Evolutionary conservation across 495 filamentous ascomycete species (phyloP).

Genomic region (Tuber magnatum): DNA sequence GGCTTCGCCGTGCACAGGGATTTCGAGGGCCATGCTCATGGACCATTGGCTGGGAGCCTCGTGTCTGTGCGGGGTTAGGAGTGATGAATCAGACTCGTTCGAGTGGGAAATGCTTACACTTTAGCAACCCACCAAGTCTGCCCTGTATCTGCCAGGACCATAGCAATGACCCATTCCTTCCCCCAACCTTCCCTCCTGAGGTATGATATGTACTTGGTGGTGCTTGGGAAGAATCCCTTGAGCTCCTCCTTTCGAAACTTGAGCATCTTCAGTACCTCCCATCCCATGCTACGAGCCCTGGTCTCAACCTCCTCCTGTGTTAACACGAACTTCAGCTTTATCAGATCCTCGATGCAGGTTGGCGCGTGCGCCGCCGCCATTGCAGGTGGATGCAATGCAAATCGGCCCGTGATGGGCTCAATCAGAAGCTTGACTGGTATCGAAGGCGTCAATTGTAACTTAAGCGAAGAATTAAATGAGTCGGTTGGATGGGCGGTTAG

Average conservation of each 20-base stretch:
- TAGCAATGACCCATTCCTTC: conserved; percentile 59
- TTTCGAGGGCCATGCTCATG: conserved; percentile 26
- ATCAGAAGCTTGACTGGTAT: conserved; percentile 56
- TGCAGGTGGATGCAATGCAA: conserved; percentile 49
- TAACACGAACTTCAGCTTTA: conserved; percentile 52
- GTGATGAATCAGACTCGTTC: conserved; percentile 7
- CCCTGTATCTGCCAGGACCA: conserved; percentile 62
- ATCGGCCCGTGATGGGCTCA: conserved; percentile 59
- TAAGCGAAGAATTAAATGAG: conserved; percentile 58
- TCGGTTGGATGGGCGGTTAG: conserved; percentile 53
- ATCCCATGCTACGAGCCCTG: conserved; percentile 55
- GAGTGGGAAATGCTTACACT: conserved; percentile 45
- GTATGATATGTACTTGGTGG: conserved; percentile 55
- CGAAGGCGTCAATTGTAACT: conserved; percentile 57
- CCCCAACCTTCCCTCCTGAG: conserved; percentile 58
- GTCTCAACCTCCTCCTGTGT: conserved; percentile 57
- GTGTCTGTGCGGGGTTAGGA: conserved; percentile 17
- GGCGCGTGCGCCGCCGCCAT: conserved; percentile 41
- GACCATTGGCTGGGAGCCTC: conserved; percentile 37
- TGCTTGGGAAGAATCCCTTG: conserved; percentile 56
- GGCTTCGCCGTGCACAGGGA: conserved; percentile 22
- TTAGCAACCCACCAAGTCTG: conserved; percentile 71
- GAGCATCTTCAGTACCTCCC: conserved; percentile 51
- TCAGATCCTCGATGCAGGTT: conserved; percentile 26
- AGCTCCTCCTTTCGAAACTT: conserved; percentile 52